phyloP scores from a whole-genome alignment of 2,329 filamentous ascomycete species.

The Colletotrichum sp. region DNA sequence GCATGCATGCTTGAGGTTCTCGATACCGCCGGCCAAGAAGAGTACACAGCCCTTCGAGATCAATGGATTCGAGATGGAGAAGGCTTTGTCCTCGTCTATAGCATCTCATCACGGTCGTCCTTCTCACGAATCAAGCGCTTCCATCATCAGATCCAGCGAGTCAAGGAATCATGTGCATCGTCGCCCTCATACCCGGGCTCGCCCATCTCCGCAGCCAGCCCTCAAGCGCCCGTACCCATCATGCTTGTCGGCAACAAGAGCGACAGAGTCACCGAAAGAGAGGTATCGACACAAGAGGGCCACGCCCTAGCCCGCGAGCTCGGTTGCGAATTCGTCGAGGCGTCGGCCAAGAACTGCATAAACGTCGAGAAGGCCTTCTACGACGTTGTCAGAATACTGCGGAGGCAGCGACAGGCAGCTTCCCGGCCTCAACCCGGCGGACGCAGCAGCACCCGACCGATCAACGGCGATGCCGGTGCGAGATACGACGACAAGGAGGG shows the following conservation, averaged over 20 bases:
- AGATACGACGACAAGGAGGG: conserved; percentile 20
- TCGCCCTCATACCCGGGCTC: conserved; percentile 81
- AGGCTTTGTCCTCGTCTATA: conserved; percentile 97
- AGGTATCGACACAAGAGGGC: conserved; percentile 96
- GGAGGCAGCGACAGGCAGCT: conserved; percentile 75
- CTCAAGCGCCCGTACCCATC: conserved; percentile 79
- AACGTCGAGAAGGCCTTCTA: conserved; percentile 99
- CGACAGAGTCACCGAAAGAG: conserved; percentile 92
- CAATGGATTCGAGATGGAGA: conserved; percentile 99
- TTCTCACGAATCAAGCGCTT: conserved; percentile 95
- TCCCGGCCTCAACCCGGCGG: conserved; percentile 37
- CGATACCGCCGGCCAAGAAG: conserved; percentile 97
- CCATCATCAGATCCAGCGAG: conserved; percentile 94
- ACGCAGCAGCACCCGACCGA: conserved; percentile 16
- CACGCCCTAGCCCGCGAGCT: conserved; percentile 89
- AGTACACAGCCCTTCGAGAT: conserved; percentile 95
- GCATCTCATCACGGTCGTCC: conserved; percentile 95
- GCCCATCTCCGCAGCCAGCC: conserved; percentile 64
- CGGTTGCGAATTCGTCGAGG: conserved; percentile 95
- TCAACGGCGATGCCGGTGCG: conserved; percentile 15
- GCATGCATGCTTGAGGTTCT: conserved; percentile 97
- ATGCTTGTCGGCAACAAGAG: conserved; percentile 87
- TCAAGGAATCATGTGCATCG: conserved; percentile 86
- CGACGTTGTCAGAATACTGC: conserved; percentile 90
- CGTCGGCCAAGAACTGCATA: conserved; percentile 96